Base-by-base conservation (phyloP, 208 protist species). In the Acanthamoeba royreba region DNA sequence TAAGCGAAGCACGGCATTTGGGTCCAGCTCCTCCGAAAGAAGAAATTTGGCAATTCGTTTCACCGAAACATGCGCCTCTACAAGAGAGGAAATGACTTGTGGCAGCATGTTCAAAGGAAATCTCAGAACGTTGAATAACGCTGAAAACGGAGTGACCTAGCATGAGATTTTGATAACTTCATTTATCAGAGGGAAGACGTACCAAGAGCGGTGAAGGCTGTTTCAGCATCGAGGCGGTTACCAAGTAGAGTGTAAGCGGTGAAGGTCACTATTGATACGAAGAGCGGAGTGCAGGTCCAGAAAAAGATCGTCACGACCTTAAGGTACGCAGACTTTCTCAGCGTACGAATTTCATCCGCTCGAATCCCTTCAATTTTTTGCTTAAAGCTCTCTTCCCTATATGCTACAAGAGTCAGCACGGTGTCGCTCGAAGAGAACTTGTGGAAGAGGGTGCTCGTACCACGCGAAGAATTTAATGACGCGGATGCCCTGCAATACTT, bases 381-480 rank as follows among this genome's bases (percentile, higher is more conserved):
- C 38, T 74, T 92, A 35, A 95, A 96, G 35, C 53, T 93, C 53
- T 89, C 52, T 55, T 96, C 72, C 90, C n/a, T n/a, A n/a, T n/a
- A n/a, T n/a, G n/a, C 89, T 93, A 69, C 31, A 11, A 9, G 31
- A 42, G 77, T 28, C 19, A n/a, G 19, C n/a, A n/a, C n/a, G 25
- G 33, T 46, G 25, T 4, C n/a, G 17, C 1, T 22, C 43, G 74
- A 46, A 45, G 38, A 53, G 72, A 28, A 87, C n/a, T n/a, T n/a
- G n/a, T n/a, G n/a, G n/a, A n/a, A 1, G 13, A 38, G 25, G 13
- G 22, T n/a, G 17, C 15, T 28, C 1, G 46, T 98, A 98, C 97
- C 98, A 98, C 4, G 95, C 95, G 93, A 98, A 98, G 25, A 98
- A 97, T 94, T 99, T 99, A 45, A 98, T 96, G 8, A 99, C 96